Conservation (phyloP, 1,284 basidiomycete species). For the Sanghuangporus baumii region DNA sequence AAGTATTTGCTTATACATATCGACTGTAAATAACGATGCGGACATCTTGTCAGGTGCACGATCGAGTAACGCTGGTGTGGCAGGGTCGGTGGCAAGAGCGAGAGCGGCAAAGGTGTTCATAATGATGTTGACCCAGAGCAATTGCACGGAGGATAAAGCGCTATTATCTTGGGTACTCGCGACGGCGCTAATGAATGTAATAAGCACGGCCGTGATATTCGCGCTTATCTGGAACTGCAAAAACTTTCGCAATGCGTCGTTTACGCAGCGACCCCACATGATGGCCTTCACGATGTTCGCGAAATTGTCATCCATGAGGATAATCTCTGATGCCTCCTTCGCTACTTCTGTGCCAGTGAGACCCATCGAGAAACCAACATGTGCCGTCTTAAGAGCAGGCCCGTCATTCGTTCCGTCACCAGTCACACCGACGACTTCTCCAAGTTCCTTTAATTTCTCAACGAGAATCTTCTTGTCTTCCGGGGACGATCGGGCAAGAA, state of each 20-base stretch:
- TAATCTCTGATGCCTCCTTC: conserved; percentile 98
- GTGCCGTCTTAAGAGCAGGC: conserved; percentile 90
- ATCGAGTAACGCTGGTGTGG: conserved; percentile 73
- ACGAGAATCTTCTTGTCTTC: conserved; percentile 96
- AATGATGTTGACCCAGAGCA: conserved; percentile 97
- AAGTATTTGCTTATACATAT: conserved; percentile 95
- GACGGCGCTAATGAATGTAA: conserved; percentile 90
- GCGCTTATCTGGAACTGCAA: conserved; percentile 97
- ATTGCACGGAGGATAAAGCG: conserved; percentile 88
- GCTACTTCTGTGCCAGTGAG: conserved; percentile 98
- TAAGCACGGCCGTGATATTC: conserved; percentile 91
- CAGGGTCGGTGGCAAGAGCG: conserved; percentile 94
- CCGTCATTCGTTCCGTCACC: conserved; percentile 99
- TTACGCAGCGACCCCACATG: conserved; percentile 98
- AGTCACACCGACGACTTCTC: conserved; percentile 94
- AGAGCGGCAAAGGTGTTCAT: conserved; percentile 98
- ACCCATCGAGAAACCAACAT: conserved; percentile 97
- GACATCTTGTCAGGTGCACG: conserved; percentile 88
- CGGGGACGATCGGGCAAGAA: conserved; percentile 90
- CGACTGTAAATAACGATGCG: conserved; percentile 82
- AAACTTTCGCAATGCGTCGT: conserved; percentile 96
- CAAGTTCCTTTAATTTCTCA: conserved; percentile 80
- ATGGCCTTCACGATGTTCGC: conserved; percentile 96
- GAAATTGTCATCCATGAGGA: conserved; percentile 98
- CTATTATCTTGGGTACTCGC: conserved; percentile 72